phyloP scores from a whole-genome alignment of 176 grass and related monocot species.

The Hsuehochloa calcarea region DNA sequence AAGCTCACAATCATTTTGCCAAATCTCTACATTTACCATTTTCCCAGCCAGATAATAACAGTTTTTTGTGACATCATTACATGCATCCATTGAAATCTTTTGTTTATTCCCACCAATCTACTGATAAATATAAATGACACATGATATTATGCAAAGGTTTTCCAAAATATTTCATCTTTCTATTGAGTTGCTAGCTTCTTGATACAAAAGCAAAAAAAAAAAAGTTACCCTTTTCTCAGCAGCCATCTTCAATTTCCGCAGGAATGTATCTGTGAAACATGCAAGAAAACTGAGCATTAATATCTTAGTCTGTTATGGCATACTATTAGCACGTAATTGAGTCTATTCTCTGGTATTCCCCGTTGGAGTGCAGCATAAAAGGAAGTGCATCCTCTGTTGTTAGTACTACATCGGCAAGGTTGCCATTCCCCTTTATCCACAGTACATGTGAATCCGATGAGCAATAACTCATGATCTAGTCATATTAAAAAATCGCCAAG shows the following conservation, averaged over 20 bases:
- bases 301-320: not conserved
- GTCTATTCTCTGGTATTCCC: not conserved
- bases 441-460: not conserved
- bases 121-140: not conserved
- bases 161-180: not conserved
- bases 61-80: not conserved
- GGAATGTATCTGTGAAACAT: conserved; percentile 54
- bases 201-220: not conserved
- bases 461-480: not conserved
- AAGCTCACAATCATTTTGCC: not conserved
- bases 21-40: not conserved
- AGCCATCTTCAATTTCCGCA: conserved; percentile 67
- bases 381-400: conserved; percentile 4
- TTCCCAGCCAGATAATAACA: not conserved
- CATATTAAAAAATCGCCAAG: not conserved
- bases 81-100: not conserved
- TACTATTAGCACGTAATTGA: not conserved
- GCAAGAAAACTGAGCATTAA: conserved; percentile 26
- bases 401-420: not conserved
- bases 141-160: not conserved
- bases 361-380: not conserved
- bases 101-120: not conserved
- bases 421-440: not conserved
- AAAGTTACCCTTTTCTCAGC: conserved; percentile 77
- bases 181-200: not conserved